These are phyloP conservation scores for Luzula sylvatica DNA, from an alignment of 176 grass and related monocot species.

Conservation along the genomic window DNA sequence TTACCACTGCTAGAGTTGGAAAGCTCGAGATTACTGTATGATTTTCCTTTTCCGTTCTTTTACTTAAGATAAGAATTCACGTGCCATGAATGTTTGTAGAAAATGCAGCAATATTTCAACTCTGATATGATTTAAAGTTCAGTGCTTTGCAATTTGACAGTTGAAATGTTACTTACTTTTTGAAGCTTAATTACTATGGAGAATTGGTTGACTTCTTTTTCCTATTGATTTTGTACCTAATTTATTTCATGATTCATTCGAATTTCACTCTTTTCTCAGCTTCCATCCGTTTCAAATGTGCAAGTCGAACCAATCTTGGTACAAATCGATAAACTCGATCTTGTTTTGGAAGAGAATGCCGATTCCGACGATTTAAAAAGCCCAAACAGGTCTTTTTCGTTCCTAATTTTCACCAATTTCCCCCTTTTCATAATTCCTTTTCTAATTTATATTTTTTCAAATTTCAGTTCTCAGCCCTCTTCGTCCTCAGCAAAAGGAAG, in stretches of 20 bases:
- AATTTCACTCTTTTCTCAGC: constrained; percentile 31
- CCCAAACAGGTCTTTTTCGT: constrained; percentile 46
- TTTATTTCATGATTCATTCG: no score
- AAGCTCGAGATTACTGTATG: constrained; percentile 95
- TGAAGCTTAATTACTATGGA: no score
- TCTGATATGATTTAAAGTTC: no score
- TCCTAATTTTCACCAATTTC: not conserved
- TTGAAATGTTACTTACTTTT: no score
- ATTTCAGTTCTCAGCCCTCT: constrained; percentile 35
- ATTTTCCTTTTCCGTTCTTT: not conserved
- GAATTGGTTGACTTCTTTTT: not conserved
- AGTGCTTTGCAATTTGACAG: no score
- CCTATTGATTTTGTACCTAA: not conserved
- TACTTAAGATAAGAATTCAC: not conserved
- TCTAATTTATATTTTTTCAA: not conserved
- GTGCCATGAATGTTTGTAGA: no score
- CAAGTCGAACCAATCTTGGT: constrained; percentile 91
- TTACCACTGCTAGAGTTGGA: constrained; percentile 67
- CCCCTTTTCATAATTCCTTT: not conserved
- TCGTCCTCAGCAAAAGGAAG: constrained; percentile 53
- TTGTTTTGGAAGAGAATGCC: constrained; percentile 82
- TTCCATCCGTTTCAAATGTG: constrained; percentile 95
- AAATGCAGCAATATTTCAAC: no score
- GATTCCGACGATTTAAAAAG: constrained; percentile 61
- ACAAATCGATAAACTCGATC: constrained; percentile 83